Conservation (phyloP, 768 basidiomycete genomes). For the Boletus rubroflammeus region DNA sequence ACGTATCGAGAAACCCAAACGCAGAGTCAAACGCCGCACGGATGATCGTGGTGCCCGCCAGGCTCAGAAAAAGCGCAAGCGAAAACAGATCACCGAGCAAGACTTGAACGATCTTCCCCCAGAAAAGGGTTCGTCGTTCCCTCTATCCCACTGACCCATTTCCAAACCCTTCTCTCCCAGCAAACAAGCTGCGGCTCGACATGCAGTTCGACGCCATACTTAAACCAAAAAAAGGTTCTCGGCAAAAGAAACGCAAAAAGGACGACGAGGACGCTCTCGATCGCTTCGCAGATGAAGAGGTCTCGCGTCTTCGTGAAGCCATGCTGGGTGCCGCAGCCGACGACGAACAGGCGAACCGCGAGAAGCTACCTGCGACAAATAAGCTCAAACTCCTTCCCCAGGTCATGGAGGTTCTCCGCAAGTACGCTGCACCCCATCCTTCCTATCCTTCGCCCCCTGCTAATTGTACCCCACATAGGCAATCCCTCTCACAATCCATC, state of each 20-base stretch:
- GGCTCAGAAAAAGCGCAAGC: slow-evolving; percentile 52
- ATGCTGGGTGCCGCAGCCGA: slow-evolving; percentile 87
- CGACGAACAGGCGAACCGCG: slow-evolving; percentile 75
- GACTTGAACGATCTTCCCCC: slow-evolving; percentile 69
- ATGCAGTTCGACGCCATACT: slow-evolving; percentile 85
- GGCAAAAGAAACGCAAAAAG: slow-evolving; percentile 68
- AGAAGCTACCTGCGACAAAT: slow-evolving; percentile 75
- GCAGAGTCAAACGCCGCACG: slow-evolving; percentile 36
- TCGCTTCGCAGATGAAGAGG: slow-evolving; percentile 85
- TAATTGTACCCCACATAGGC: slow-evolving; percentile 41
- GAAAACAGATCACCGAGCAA: slow-evolving; percentile 57
- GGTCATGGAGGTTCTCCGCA: slow-evolving; percentile 90
- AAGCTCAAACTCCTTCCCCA: slow-evolving; percentile 85
- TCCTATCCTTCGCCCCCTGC: background rate
- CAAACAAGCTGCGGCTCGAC: slow-evolving; percentile 71
- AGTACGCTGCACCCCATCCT: slow-evolving; percentile 46
- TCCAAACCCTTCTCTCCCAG: slow-evolving; percentile 38
- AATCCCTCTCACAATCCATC: slow-evolving; percentile 85
- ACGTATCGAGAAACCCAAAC: slow-evolving; percentile 25
- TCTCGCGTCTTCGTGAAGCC: slow-evolving; percentile 78
- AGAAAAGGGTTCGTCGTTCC: slow-evolving; percentile 59
- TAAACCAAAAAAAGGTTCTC: slow-evolving; percentile 68
- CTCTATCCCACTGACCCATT: background rate
- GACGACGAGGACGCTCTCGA: slow-evolving; percentile 82
- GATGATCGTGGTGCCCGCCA: slow-evolving; percentile 39